phyloP scores from a whole-genome alignment of 257 asterid species.

The Solanum paucissectum region DNA sequence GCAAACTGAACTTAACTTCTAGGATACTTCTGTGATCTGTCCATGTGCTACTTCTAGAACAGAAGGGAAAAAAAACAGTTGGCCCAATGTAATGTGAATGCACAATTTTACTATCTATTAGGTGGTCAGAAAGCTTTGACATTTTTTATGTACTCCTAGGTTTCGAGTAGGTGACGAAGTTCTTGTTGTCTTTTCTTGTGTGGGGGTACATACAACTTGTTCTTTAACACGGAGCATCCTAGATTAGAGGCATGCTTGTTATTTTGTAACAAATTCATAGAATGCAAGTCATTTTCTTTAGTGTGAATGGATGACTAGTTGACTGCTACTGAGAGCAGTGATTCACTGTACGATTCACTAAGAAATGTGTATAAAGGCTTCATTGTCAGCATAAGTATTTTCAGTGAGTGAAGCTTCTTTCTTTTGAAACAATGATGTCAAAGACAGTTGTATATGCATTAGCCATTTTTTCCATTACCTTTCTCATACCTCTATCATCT shows the following conservation, averaged over 20 bases:
- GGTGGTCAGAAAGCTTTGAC: neutral
- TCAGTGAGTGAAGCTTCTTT: neutral
- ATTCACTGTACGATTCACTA: neutral
- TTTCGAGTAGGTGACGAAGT: neutral
- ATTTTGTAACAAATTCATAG: neutral
- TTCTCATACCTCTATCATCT: constrained; percentile 16
- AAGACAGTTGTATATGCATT: constrained; percentile 8
- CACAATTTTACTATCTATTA: neutral
- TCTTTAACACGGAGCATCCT: neutral
- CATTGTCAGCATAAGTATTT: neutral
- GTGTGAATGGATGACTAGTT: neutral
- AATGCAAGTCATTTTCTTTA: neutral
- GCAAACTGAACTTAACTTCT: neutral
- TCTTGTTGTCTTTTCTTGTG: neutral
- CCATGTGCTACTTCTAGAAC: neutral
- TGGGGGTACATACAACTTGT: neutral
- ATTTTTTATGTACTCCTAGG: neutral
- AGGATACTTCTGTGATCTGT: neutral
- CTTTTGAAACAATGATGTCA: constrained; percentile 5
- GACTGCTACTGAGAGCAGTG: neutral
- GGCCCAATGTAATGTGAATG: neutral
- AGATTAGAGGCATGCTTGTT: neutral
- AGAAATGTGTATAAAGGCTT: neutral
- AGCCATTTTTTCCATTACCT: constrained; percentile 12
- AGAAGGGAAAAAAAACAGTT: neutral